phyloP scores from a whole-genome alignment of 306 rosid species.

The Gastrolobium villosum region DNA sequence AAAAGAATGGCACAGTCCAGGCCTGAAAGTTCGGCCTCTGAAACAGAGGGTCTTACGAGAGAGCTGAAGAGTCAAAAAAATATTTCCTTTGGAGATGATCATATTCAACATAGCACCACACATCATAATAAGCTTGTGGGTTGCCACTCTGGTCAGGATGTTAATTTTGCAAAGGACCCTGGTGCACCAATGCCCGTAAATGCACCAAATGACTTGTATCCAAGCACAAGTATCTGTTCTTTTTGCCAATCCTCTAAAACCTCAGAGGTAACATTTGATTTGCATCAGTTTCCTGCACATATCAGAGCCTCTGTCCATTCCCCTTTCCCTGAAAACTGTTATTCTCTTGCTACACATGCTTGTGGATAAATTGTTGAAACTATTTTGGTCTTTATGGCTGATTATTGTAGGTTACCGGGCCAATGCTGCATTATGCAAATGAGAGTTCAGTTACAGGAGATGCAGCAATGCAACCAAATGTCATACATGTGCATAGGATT shows the following conservation, averaged over 20 bases:
- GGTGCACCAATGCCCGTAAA: conserved; percentile 34
- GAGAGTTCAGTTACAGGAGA: conserved; percentile 67
- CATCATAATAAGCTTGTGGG: conserved; percentile 40
- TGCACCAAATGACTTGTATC: conserved; percentile 34
- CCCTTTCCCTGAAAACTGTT: conserved; percentile 1
- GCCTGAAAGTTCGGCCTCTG: conserved; percentile 66
- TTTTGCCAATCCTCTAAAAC: conserved; percentile 83
- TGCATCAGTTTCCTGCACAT: conserved; percentile 10
- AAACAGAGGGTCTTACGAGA: conserved; percentile 65
- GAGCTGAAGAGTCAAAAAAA: conserved; percentile 68
- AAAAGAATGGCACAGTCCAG: conserved; percentile 50
- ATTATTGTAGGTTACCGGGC: conserved; percentile 74
- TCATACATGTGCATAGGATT: conserved; percentile 72
- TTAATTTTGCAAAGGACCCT: conserved; percentile 39
- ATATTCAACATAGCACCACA: conserved; percentile 35
- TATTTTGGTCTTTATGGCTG: conserved; percentile 20
- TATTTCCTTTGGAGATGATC: conserved; percentile 40
- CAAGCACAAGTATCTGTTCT: conserved; percentile 61
- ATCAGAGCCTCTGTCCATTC: not conserved
- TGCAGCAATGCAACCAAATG: conserved; percentile 69
- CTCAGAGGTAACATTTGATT: conserved; percentile 67
- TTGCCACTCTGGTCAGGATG: conserved; percentile 43
- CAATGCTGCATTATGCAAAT: conserved; percentile 77
- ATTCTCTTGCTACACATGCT: conserved; percentile 14
- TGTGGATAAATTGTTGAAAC: conserved; percentile 13